Conservation (phyloP, 768 basidiomycete species). For the Saitozyma sp. region DNA sequence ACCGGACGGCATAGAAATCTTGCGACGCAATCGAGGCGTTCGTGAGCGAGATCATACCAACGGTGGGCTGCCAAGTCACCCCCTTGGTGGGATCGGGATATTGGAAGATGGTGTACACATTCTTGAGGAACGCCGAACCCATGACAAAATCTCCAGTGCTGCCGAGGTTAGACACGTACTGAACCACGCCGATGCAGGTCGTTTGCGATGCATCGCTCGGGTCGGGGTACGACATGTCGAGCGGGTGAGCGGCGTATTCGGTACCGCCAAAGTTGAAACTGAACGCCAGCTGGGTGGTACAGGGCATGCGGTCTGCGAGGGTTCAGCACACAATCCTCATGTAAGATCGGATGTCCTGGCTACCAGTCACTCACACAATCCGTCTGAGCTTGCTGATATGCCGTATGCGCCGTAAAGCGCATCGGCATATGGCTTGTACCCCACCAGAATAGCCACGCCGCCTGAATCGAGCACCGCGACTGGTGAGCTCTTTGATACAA, state of each 20-base stretch:
- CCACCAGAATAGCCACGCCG: slow-evolving; percentile 48
- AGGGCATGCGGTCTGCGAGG: slow-evolving; percentile 46
- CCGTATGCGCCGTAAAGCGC: slow-evolving; percentile 41
- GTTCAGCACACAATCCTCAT: neutral
- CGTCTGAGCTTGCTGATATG: slow-evolving; percentile 42
- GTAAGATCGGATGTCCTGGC: slow-evolving; percentile 1
- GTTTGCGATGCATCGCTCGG: slow-evolving; percentile 38
- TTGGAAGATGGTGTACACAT: slow-evolving; percentile 46
- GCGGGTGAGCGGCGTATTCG: slow-evolving; percentile 44
- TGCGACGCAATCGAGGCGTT: slow-evolving; percentile 45
- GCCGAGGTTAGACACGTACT: slow-evolving; percentile 39
- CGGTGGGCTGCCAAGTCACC: slow-evolving; percentile 41
- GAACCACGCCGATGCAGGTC: slow-evolving; percentile 49
- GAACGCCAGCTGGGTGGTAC: slow-evolving; percentile 40
- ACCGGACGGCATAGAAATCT: slow-evolving; percentile 50
- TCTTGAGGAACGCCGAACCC: slow-evolving; percentile 50
- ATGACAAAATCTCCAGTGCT: slow-evolving; percentile 49
- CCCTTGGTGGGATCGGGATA: slow-evolving; percentile 30
- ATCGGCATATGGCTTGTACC: slow-evolving; percentile 36
- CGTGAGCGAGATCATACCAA: slow-evolving; percentile 45
- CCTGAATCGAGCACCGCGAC: slow-evolving; percentile 51
- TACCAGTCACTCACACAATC: slow-evolving; percentile 39
- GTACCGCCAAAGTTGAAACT: slow-evolving; percentile 43
- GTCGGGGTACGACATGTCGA: slow-evolving; percentile 47
- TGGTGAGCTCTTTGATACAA: slow-evolving; percentile 31